Percentiles rank a stretch among this genome's conserved stretches.
Evolutionary conservation across 495 filamentous ascomycete genomes (phyloP).

Genomic region (Arthonia radiata): DNA sequence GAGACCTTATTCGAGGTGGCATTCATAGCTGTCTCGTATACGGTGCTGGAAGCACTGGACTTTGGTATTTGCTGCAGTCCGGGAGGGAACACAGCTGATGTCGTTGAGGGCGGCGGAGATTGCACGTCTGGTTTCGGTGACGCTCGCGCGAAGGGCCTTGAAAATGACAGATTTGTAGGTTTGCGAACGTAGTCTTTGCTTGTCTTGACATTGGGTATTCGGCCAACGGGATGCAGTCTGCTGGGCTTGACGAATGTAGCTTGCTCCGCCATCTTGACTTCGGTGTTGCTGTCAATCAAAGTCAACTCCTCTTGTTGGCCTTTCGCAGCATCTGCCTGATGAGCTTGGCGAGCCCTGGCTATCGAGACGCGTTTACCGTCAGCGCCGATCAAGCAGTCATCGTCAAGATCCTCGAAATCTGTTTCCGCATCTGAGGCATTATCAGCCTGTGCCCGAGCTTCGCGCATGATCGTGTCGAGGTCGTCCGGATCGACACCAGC

Average conservation of each 20-base stretch:
- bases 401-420: constrained; percentile 5
- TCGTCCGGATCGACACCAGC: constrained; percentile 43
- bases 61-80: no score
- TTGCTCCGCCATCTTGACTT: no score
- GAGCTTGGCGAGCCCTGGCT: no score
- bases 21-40: no score
- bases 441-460: constrained; percentile 19
- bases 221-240: constrained; percentile 54
- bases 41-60: no score
- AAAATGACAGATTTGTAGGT: constrained; percentile 60
- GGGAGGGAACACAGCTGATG: no score
- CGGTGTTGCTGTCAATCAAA: no score
- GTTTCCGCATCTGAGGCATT: constrained; percentile 4
- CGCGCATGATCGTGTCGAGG: constrained; percentile 40
- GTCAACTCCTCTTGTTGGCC: no score
- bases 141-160: constrained; percentile 41
- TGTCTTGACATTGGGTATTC: constrained; percentile 72
- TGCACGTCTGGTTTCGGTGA: constrained; percentile 16
- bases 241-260: constrained; percentile 10
- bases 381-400: constrained; percentile 2
- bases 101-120: constrained; percentile 17
- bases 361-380: no score
- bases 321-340: no score
- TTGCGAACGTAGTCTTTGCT: constrained; percentile 39
- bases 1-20: constrained; percentile 3